Conservation (phyloP, 1,284 basidiomycete genomes). For the Trametes versicolor region DNA sequence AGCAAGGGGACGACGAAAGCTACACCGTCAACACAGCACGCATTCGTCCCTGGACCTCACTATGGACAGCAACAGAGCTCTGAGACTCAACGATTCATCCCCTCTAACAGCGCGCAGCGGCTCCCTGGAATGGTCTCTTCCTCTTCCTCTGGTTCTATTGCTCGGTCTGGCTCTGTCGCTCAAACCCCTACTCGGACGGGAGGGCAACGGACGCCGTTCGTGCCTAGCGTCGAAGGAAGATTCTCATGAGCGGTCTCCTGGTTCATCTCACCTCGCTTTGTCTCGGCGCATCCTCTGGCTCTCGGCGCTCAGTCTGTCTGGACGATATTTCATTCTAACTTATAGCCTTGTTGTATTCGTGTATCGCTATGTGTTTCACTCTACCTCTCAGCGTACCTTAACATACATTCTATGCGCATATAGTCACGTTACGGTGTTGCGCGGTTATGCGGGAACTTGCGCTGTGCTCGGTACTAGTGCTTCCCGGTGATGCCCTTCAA, state of each 20-base stretch:
- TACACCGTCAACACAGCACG: constrained; percentile 32
- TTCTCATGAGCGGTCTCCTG: constrained; percentile 6
- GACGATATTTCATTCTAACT: not conserved
- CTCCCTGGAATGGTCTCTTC: constrained; percentile 14
- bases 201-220: constrained; percentile 35
- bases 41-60: constrained; percentile 17
- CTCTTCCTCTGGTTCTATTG: constrained; percentile 20
- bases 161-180: constrained; percentile 11
- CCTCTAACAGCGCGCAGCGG: constrained; percentile 12
- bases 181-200: constrained; percentile 23
- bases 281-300: not conserved
- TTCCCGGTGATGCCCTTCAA: too few species aligned
- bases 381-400: not conserved
- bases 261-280: not conserved
- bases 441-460: not conserved
- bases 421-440: not conserved
- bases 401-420: constrained; percentile 11
- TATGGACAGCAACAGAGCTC: constrained; percentile 18
- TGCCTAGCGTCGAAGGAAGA: constrained; percentile 20
- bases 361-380: not conserved
- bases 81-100: constrained; percentile 29
- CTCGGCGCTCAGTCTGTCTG: not conserved
- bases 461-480: not conserved
- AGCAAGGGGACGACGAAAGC: constrained; percentile 22
- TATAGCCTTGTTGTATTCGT: constrained; percentile 1